Percentiles rank a stretch among this genome's conserved stretches.
Conservation (phyloP, 768 basidiomycete genomes). For the Ramaria sp. region DNA sequence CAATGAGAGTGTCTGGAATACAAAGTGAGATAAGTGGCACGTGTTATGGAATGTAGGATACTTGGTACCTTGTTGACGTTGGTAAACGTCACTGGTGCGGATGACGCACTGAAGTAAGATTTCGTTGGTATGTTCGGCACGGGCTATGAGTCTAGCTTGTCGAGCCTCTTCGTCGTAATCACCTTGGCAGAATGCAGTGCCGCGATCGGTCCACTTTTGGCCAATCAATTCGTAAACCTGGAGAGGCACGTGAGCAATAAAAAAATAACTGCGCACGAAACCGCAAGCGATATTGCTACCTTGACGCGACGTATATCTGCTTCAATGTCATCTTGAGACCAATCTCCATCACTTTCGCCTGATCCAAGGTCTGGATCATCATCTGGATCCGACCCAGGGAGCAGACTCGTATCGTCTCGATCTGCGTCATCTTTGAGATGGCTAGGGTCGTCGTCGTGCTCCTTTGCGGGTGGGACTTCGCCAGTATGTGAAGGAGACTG, state of each 20-base stretch:
- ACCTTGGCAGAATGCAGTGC: slow-evolving; percentile 93
- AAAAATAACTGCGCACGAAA: background rate
- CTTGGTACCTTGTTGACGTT: slow-evolving; percentile 69
- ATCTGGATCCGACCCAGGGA: slow-evolving; percentile 8
- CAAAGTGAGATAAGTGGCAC: slow-evolving; percentile 4
- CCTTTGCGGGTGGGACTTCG: background rate
- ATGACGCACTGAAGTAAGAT: slow-evolving; percentile 74
- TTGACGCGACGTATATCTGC: slow-evolving; percentile 12
- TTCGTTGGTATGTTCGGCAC: slow-evolving; percentile 61
- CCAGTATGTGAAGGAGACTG: background rate
- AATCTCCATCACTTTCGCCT: slow-evolving; percentile 10
- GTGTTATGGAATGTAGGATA: slow-evolving; percentile 2
- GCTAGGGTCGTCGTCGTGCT: background rate
- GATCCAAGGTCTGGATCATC: slow-evolving; percentile 5
- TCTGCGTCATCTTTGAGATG: slow-evolving; percentile 1
- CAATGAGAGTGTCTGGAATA: slow-evolving; percentile 82
- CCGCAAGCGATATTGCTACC: background rate
- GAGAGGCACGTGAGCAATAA: background rate
- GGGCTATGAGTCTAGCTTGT: slow-evolving; percentile 77
- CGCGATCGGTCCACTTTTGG: slow-evolving; percentile 88
- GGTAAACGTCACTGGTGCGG: slow-evolving; percentile 75
- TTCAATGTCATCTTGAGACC: slow-evolving; percentile 10
- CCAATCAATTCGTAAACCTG: slow-evolving; percentile 94
- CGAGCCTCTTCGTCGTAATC: slow-evolving; percentile 68
- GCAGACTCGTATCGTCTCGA: background rate